Percentiles rank a stretch among this genome's conserved stretches.
phyloP scores from a whole-genome alignment of 371 early-diverging fungal species.

The Syncephalastrum contaminatum region DNA sequence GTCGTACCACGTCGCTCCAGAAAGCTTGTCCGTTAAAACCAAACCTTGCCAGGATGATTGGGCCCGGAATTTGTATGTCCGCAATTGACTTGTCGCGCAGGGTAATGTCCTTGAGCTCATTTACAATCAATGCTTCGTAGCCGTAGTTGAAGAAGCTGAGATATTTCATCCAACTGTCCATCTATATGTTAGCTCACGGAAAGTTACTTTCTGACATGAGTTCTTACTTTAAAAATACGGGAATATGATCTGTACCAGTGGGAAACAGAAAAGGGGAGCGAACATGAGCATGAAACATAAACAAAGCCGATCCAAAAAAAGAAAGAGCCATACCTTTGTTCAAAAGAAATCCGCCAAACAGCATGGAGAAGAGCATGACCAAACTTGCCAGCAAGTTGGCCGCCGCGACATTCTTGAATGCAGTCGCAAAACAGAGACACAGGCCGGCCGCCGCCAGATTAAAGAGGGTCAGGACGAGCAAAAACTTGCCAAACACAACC shows the following conservation, averaged over 20 bases:
- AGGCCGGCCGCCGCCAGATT: slow-evolving; percentile 76
- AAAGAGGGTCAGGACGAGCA: slow-evolving; percentile 82
- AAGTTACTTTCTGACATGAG: neutral
- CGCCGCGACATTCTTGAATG: slow-evolving; percentile 69
- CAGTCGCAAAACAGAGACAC: slow-evolving; percentile 77
- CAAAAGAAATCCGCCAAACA: slow-evolving; percentile 86
- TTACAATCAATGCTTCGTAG: slow-evolving; percentile 85
- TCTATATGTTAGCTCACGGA: too few species aligned
- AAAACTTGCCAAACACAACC: slow-evolving; percentile 70
- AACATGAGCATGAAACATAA: neutral
- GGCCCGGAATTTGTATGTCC: slow-evolving; percentile 51
- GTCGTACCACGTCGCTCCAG: slow-evolving; percentile 35
- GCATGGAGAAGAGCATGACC: slow-evolving; percentile 82
- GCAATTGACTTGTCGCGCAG: slow-evolving; percentile 45
- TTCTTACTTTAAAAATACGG: slow-evolving; percentile 38
- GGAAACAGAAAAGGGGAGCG: neutral
- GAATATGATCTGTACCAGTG: slow-evolving; percentile 36
- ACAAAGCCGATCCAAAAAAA: slow-evolving; percentile 7
- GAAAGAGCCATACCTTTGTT: slow-evolving; percentile 61
- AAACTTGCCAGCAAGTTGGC: slow-evolving; percentile 78
- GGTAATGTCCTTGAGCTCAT: slow-evolving; percentile 53
- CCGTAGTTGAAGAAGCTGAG: slow-evolving; percentile 87
- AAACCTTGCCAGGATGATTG: slow-evolving; percentile 45
- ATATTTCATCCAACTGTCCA: slow-evolving; percentile 67
- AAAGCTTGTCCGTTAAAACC: slow-evolving; percentile 51